phyloP scores from a whole-genome alignment of 495 filamentous ascomycete species.

The Tuber brumale region DNA sequence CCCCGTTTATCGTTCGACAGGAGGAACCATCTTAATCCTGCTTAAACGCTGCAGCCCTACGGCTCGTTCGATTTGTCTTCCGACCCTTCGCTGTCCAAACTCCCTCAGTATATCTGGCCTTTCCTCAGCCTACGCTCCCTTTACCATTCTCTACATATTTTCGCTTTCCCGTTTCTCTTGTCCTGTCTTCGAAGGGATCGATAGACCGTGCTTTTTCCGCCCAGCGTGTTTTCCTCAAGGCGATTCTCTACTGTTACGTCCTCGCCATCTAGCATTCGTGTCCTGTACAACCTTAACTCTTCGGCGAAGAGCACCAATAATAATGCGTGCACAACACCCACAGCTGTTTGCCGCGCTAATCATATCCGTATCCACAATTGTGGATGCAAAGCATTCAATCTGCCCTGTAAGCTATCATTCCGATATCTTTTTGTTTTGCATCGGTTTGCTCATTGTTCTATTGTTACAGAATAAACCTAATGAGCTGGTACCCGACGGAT shows the following conservation, averaged over 20 bases:
- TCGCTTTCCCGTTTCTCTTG: not conserved
- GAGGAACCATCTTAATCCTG: not conserved
- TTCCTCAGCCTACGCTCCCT: not conserved
- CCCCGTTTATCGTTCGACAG: not conserved
- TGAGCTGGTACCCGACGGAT: constrained; percentile 65
- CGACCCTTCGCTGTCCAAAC: not conserved
- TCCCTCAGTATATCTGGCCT: not conserved
- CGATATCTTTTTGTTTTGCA: not conserved
- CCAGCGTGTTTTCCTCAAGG: not conserved
- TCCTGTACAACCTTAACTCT: not conserved
- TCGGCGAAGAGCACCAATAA: constrained; percentile 2
- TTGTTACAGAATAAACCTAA: constrained; percentile 23
- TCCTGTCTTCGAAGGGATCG: not conserved
- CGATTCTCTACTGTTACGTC: not conserved
- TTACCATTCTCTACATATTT: not conserved
- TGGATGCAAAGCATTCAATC: constrained; percentile 19
- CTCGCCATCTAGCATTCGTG: not conserved
- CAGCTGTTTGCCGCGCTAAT: constrained; percentile 27
- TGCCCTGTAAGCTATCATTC: constrained; percentile 24
- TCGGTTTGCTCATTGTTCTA: constrained; percentile 1
- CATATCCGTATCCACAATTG: constrained; percentile 24
- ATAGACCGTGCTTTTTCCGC: not conserved
- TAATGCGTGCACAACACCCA: constrained; percentile 24
- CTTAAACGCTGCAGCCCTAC: not conserved
- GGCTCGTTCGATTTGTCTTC: not conserved